Evolutionary conservation across 108 stramenopile species (phyloP).

Genomic region (Cyclotella baltica): DNA sequence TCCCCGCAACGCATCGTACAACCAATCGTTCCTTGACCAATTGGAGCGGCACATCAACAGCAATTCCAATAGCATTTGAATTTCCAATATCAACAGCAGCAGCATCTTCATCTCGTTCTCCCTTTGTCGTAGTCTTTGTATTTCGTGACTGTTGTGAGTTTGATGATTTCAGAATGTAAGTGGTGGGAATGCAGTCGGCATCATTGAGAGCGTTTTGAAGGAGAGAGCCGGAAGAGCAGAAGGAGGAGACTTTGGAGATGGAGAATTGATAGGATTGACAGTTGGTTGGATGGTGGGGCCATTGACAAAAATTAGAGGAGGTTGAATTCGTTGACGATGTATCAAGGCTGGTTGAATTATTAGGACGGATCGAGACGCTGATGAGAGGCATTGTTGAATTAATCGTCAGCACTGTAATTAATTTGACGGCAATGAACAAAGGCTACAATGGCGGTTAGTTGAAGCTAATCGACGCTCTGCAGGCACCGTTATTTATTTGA

Average conservation of each 20-base stretch:
- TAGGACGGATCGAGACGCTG: no score
- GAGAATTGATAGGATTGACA: conserved; percentile 10
- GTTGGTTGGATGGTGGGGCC: conserved; percentile 9
- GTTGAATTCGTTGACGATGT: neutral
- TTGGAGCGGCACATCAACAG: conserved; percentile 8
- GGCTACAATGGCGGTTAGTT: no score
- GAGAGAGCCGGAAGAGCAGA: neutral
- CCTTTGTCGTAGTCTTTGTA: neutral
- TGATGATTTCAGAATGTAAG: neutral
- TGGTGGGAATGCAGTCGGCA: neutral
- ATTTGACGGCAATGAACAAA: no score
- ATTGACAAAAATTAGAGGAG: neutral
- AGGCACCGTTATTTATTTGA: no score
- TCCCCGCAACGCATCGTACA: neutral
- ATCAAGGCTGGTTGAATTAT: no score
- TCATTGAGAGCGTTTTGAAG: conserved; percentile 4
- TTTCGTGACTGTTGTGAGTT: neutral
- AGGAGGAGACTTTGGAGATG: neutral
- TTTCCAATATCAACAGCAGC: no score
- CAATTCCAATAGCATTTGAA: no score
- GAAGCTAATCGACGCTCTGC: no score
- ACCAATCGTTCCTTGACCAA: conserved; percentile 13
- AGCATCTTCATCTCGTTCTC: no score
- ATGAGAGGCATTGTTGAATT: no score
- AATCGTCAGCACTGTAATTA: no score